A percentile compares a stretch with the other conserved stretches of the same genome.
Evolutionary conservation across 2,329 filamentous ascomycete genomes (phyloP).

Genomic region (Aspergillus oerlinghausenensis): DNA sequence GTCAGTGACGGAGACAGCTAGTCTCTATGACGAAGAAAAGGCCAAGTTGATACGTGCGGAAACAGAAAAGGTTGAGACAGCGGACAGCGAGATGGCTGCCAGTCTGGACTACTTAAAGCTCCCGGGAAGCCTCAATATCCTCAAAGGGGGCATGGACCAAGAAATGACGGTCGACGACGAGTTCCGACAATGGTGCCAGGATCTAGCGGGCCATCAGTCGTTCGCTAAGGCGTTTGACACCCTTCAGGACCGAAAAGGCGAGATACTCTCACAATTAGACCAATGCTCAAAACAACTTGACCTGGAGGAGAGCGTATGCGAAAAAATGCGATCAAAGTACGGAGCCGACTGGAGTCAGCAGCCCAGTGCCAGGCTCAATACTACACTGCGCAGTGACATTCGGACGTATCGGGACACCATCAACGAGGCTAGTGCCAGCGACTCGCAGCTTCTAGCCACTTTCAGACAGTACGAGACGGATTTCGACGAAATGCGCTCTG

Average conservation of each 20-base stretch:
- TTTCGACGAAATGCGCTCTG: constrained; percentile 91
- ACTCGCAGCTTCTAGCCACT: constrained; percentile 76
- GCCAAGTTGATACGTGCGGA: constrained; percentile 92
- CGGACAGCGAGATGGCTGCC: constrained; percentile 92
- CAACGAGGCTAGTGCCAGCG: constrained; percentile 82
- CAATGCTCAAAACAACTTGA: constrained; percentile 83
- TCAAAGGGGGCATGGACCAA: constrained; percentile 90
- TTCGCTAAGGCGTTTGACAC: constrained; percentile 75
- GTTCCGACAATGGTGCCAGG: constrained; percentile 89
- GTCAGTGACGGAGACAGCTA: constrained; percentile 92
- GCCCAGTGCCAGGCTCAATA: constrained; percentile 82
- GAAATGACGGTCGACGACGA: constrained; percentile 84
- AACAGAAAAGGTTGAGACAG: constrained; percentile 85
- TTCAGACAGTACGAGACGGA: constrained; percentile 80
- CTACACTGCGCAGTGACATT: constrained; percentile 81
- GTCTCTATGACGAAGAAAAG: constrained; percentile 97
- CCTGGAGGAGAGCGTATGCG: constrained; percentile 95
- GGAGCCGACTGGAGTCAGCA: constrained; percentile 95
- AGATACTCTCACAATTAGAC: constrained; percentile 68
- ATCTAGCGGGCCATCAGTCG: constrained; percentile 79
- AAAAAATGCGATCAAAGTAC: constrained; percentile 99
- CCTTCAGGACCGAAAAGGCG: constrained; percentile 70
- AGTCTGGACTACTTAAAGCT: constrained; percentile 91
- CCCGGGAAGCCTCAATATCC: constrained; percentile 79
- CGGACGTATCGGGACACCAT: constrained; percentile 82